Evolutionary conservation across 805 yeast genomes (phyloP).

Genomic region (Candida tallmaniae): DNA sequence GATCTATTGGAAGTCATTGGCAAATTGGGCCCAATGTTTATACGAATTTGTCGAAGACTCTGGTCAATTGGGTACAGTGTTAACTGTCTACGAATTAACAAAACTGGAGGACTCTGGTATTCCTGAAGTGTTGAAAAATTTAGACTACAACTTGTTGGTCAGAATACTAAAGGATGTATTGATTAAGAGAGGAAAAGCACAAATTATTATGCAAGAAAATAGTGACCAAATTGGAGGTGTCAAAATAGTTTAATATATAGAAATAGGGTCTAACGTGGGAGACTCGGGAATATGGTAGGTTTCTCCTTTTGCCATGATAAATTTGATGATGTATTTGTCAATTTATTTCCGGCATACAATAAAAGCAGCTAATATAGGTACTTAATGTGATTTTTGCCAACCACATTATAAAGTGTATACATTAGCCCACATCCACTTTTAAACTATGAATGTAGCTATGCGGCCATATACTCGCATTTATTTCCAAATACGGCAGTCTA

Average conservation of each 20-base stretch:
- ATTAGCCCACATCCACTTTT: constrained; percentile 19
- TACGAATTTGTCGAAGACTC: constrained; percentile 49
- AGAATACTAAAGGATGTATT: constrained; percentile 50
- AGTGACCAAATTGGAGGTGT: constrained; percentile 63
- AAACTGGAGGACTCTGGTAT: constrained; percentile 55
- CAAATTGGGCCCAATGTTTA: constrained; percentile 34
- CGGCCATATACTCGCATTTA: too few relatives aligned
- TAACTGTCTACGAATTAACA: constrained; percentile 78
- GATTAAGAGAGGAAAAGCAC: constrained; percentile 68
- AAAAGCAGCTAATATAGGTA: constrained; percentile 9
- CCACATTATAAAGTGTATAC: constrained; percentile 17
- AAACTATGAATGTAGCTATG: too few relatives aligned
- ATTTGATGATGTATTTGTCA: too few relatives aligned
- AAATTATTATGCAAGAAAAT: constrained; percentile 60
- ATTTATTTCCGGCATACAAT: constrained; percentile 10
- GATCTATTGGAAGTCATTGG: constrained; percentile 56
- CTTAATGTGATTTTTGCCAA: constrained; percentile 1
- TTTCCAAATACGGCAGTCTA: constrained; percentile 18
- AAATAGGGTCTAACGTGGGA: too few relatives aligned
- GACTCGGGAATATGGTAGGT: too few relatives aligned
- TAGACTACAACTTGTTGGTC: constrained; percentile 54
- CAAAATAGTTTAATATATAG: constrained; percentile 48
- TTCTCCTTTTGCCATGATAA: constrained; percentile 5
- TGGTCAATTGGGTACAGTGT: constrained; percentile 71
- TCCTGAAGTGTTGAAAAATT: constrained; percentile 55